A percentile compares a stretch with the other conserved stretches of the same genome.
phyloP scores from a whole-genome alignment of 768 basidiomycete species.

The Russula sp. region DNA sequence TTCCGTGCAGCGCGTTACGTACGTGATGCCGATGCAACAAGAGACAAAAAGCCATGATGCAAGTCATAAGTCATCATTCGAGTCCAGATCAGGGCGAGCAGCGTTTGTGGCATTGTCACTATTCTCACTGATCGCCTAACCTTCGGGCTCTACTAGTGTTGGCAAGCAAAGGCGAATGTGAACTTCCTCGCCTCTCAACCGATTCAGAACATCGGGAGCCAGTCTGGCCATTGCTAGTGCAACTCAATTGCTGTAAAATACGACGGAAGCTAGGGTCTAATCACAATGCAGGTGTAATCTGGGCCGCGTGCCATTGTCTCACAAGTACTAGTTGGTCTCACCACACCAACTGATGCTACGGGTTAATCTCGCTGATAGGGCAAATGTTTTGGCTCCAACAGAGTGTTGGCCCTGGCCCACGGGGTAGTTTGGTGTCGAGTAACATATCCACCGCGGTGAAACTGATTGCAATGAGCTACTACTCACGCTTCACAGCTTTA shows the following conservation, averaged over 20 bases:
- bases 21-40: too few species aligned
- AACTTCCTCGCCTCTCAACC: too few species aligned
- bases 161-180: background rate
- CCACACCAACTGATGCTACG: constrained; percentile 10
- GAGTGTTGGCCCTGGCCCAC: constrained; percentile 17
- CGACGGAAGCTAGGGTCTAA: constrained; percentile 9
- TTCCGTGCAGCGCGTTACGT: too few species aligned
- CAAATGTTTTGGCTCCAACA: constrained; percentile 25
- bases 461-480: background rate
- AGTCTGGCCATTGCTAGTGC: constrained; percentile 12
- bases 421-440: constrained; percentile 10
- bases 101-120: too few species aligned
- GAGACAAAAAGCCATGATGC: too few species aligned
- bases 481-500: background rate
- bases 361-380: constrained; percentile 16
- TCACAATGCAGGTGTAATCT: constrained; percentile 10
- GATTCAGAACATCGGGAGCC: constrained; percentile 12
- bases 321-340: constrained; percentile 2
- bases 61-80: too few species aligned
- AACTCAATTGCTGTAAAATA: background rate
- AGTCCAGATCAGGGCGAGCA: too few species aligned
- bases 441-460: background rate
- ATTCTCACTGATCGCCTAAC: too few species aligned
- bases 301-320: background rate
- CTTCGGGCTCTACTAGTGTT: too few species aligned